Percentiles rank a stretch among this genome's conserved stretches.
These are phyloP conservation scores for Acacia pycnantha DNA, from an alignment of 331 rosid genomes.

Conservation along the genomic window DNA sequence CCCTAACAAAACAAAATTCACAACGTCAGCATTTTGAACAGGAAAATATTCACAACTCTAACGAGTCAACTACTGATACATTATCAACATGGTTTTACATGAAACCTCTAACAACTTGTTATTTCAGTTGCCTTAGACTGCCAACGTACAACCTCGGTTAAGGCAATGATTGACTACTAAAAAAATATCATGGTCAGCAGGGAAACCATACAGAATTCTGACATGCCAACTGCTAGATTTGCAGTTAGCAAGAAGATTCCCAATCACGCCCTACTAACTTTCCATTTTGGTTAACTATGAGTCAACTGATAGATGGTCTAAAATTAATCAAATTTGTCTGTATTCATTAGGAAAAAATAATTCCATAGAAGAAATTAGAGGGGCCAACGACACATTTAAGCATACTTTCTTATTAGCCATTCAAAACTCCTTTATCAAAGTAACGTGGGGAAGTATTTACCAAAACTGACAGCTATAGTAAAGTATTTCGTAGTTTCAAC, in stretches of 20 bases:
- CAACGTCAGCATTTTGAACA: neutral
- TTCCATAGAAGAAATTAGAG: too few relatives aligned
- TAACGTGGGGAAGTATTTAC: conserved; percentile 42
- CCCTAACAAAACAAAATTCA: conserved; percentile 43
- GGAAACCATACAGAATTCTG: neutral
- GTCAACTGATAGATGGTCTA: neutral
- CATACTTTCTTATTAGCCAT: neutral
- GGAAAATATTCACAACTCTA: neutral
- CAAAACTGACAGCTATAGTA: conserved; percentile 93
- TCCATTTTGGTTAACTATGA: neutral
- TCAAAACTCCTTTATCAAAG: neutral
- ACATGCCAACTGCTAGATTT: conserved; percentile 36
- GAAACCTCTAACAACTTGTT: neutral
- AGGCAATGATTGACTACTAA: neutral
- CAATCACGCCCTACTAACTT: neutral
- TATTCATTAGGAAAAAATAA: neutral
- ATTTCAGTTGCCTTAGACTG: neutral
- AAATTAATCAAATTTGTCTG: too few relatives aligned
- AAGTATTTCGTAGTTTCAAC: conserved; percentile 84
- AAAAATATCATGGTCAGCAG: neutral
- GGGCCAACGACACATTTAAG: neutral
- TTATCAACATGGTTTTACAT: neutral
- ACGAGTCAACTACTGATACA: neutral
- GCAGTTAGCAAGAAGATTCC: conserved; percentile 37
- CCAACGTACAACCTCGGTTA: neutral